A percentile compares a stretch with the other conserved stretches of the same genome.
phyloP scores from a whole-genome alignment of 129 eudicot species.

The Flaveria trinervia region DNA sequence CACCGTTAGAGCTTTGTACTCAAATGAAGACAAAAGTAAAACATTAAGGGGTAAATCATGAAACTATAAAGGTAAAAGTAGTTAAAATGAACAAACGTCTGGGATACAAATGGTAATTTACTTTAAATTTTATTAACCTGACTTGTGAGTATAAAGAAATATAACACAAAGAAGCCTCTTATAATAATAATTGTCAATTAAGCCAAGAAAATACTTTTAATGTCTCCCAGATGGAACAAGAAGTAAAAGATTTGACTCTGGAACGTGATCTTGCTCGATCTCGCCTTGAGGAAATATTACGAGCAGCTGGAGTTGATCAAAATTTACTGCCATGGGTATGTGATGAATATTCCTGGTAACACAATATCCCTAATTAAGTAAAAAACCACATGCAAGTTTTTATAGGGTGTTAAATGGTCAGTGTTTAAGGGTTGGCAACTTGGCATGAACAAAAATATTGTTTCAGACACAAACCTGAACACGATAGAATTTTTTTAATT shows the following conservation, averaged over 20 bases:
- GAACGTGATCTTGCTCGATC: conserved; percentile 84
- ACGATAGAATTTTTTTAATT: no score
- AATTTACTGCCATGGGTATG: conserved; percentile 54
- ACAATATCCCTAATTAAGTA: conserved; percentile 15
- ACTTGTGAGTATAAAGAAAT: background rate
- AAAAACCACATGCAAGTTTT: conserved; percentile 3
- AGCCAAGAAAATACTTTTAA: background rate
- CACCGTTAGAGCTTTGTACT: no score
- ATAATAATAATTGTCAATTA: conserved; percentile 7
- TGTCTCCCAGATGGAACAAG: conserved; percentile 68
- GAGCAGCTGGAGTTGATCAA: conserved; percentile 44
- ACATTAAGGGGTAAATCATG: no score
- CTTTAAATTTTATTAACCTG: background rate
- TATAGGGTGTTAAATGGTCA: background rate
- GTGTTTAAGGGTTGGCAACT: no score
- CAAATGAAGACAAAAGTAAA: no score
- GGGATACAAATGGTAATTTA: no score
- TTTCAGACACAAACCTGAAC: background rate
- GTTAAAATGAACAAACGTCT: no score
- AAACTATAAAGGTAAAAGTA: no score
- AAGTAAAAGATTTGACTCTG: conserved; percentile 61
- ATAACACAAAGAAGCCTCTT: background rate
- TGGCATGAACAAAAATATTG: background rate
- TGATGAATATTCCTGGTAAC: background rate
- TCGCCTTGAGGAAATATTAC: conserved; percentile 59